Conservation (phyloP, 148 eudicot species). For the Tetragonia tetragonoides region DNA sequence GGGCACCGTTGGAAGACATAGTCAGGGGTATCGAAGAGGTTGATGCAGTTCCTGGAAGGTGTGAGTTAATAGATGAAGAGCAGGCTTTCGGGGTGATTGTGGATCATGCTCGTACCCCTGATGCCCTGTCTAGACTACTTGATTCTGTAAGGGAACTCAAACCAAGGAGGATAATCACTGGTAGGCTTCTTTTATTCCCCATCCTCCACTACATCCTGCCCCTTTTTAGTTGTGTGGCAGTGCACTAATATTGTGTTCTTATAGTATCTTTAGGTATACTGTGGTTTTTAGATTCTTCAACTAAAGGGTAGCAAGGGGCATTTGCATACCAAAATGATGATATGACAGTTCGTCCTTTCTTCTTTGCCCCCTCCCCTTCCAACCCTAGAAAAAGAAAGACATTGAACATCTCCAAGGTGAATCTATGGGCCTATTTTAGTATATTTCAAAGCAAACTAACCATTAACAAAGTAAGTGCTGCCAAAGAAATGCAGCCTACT, state of each 20-base stretch:
- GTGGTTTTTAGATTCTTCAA: not conserved
- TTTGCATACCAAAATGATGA: too few relatives aligned
- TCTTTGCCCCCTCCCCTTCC: too few relatives aligned
- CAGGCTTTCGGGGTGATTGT: constrained; percentile 98
- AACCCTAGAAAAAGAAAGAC: too few relatives aligned
- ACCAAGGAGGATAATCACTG: constrained; percentile 86
- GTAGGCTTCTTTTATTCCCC: constrained; percentile 34
- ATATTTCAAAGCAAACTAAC: not conserved
- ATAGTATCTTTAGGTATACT: not conserved
- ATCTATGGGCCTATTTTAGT: too few relatives aligned
- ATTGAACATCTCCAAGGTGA: too few relatives aligned
- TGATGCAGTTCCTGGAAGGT: constrained; percentile 94
- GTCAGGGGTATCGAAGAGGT: constrained; percentile 99
- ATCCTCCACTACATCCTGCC: not conserved
- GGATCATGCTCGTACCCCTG: constrained; percentile 84
- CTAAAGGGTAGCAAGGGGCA: not conserved
- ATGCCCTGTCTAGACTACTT: constrained; percentile 78
- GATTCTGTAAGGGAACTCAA: constrained; percentile 87
- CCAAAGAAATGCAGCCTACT: not conserved
- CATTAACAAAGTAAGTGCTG: not conserved
- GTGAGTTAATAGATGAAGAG: constrained; percentile 97
- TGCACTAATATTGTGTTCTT: not conserved
- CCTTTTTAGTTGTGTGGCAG: too few relatives aligned
- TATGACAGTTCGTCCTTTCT: too few relatives aligned
- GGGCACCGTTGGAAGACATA: constrained; percentile 96